phyloP scores from a whole-genome alignment of 2,329 filamentous ascomycete genomes.

The Diaporthe australafricana region DNA sequence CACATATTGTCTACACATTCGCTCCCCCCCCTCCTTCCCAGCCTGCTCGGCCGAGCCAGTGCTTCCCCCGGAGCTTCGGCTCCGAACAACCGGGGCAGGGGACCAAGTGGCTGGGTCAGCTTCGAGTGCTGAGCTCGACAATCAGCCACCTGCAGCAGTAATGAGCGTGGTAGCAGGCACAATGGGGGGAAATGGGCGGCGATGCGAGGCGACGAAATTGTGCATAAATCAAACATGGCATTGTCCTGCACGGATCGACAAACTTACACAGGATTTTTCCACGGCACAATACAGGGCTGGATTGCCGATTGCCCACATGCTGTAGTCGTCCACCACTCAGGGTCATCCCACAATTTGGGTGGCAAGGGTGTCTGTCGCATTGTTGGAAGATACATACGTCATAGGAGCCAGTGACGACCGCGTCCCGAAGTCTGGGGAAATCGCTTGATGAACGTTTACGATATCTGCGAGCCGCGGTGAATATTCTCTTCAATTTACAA shows the following conservation, averaged over 20 bases:
- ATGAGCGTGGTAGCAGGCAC: no score
- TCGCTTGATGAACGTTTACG: neutral
- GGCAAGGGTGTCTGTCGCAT: neutral
- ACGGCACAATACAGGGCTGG: neutral
- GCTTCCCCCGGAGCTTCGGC: neutral
- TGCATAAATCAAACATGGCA: neutral
- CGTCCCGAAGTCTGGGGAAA: neutral
- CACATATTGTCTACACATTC: no score
- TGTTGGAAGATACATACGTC: conserved; percentile 7
- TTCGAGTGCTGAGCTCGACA: no score
- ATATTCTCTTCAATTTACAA: no score
- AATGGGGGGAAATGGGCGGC: no score
- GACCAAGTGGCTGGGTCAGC: neutral
- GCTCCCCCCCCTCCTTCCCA: no score
- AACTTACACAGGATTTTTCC: no score
- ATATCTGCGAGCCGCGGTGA: neutral
- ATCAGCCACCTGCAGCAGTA: no score
- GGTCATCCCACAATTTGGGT: neutral
- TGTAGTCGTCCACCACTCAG: neutral
- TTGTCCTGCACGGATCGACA: neutral
- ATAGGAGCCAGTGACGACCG: neutral
- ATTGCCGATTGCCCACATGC: neutral
- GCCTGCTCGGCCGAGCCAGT: neutral
- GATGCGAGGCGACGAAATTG: neutral
- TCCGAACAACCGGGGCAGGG: no score